Evolutionary conservation across 2,329 filamentous ascomycete species (phyloP).

Genomic region (Aspergillus sp.): DNA sequence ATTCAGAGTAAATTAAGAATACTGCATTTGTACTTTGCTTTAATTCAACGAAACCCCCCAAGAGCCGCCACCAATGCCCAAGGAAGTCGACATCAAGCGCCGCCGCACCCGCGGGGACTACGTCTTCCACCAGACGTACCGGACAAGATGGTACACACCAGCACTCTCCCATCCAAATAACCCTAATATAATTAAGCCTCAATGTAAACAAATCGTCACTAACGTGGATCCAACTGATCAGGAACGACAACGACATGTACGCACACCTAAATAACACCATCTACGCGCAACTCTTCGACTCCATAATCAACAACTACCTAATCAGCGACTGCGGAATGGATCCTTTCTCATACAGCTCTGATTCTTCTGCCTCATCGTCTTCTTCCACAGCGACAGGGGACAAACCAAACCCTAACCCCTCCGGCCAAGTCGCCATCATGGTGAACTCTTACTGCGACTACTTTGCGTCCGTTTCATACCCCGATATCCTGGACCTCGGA

Average conservation of each 20-base stretch:
- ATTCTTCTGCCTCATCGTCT: constrained; percentile 3
- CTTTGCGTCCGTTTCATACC: constrained; percentile 78
- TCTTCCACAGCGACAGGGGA: background rate
- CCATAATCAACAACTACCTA: constrained; percentile 84
- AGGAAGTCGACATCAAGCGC: constrained; percentile 53
- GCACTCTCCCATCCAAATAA: constrained; percentile 5
- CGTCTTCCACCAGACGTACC: constrained; percentile 73
- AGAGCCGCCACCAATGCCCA: constrained; percentile 21
- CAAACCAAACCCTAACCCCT: constrained; percentile 2
- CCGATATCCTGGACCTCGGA: constrained; percentile 76
- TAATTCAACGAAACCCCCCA: background rate
- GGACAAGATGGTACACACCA: constrained; percentile 71
- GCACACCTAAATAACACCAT: constrained; percentile 89
- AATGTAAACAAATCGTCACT: no score
- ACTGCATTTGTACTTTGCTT: background rate
- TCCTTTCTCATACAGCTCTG: constrained; percentile 55
- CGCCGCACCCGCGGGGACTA: constrained; percentile 69
- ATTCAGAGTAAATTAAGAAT: no score
- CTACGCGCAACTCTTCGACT: constrained; percentile 86
- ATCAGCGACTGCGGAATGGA: constrained; percentile 73
- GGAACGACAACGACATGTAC: constrained; percentile 95
- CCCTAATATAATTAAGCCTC: background rate
- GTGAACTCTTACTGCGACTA: constrained; percentile 85
- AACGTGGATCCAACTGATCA: constrained; percentile 31
- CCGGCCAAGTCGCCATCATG: constrained; percentile 71